These are phyloP conservation scores for Pleoardoris graminearum DNA, from an alignment of 2,329 filamentous ascomycete genomes.

Conservation along the genomic window DNA sequence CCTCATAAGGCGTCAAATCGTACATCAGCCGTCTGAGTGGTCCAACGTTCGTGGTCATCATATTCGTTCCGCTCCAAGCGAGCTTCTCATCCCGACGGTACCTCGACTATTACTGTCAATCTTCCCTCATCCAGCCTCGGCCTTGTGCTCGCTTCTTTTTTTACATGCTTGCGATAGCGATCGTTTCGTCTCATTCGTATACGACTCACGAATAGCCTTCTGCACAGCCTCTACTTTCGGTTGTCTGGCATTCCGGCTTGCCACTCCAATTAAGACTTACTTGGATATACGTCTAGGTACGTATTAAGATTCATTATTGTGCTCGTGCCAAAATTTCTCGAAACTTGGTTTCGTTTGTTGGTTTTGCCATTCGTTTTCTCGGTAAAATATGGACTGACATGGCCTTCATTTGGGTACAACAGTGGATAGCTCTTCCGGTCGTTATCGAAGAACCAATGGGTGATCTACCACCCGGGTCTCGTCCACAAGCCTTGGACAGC, in stretches of 20 bases:
- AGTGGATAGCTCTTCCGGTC: slow-evolving; percentile 49
- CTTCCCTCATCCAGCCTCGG: slow-evolving; percentile 35
- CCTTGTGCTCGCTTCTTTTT: slow-evolving; percentile 40
- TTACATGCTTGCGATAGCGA: slow-evolving; percentile 37
- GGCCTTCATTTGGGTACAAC: slow-evolving; percentile 48
- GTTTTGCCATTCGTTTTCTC: slow-evolving; percentile 24
- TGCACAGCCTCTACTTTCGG: slow-evolving; percentile 33
- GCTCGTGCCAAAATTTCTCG: slow-evolving; percentile 9
- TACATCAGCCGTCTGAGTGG: slow-evolving; percentile 40
- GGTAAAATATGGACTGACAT: slow-evolving; percentile 46
- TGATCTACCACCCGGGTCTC: slow-evolving; percentile 40
- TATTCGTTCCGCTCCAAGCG: slow-evolving; percentile 45
- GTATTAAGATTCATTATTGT: slow-evolving; percentile 26
- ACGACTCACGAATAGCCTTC: slow-evolving; percentile 22
- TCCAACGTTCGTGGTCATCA: slow-evolving; percentile 40
- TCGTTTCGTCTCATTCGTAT: slow-evolving; percentile 40
- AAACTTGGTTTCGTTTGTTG: slow-evolving; percentile 13
- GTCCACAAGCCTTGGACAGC: slow-evolving; percentile 36
- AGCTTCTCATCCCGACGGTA: slow-evolving; percentile 34
- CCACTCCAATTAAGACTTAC: slow-evolving; percentile 30
- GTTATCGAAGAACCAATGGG: slow-evolving; percentile 47
- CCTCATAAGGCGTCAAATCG: slow-evolving; percentile 37
- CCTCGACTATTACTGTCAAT: slow-evolving; percentile 38
- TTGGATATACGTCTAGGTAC: slow-evolving; percentile 43
- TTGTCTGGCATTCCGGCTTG: slow-evolving; percentile 33